Evolutionary conservation across 768 basidiomycete genomes (phyloP), one percentile per base, ranked within the genome.

Genomic region (Boletus rex-veris): DNA sequence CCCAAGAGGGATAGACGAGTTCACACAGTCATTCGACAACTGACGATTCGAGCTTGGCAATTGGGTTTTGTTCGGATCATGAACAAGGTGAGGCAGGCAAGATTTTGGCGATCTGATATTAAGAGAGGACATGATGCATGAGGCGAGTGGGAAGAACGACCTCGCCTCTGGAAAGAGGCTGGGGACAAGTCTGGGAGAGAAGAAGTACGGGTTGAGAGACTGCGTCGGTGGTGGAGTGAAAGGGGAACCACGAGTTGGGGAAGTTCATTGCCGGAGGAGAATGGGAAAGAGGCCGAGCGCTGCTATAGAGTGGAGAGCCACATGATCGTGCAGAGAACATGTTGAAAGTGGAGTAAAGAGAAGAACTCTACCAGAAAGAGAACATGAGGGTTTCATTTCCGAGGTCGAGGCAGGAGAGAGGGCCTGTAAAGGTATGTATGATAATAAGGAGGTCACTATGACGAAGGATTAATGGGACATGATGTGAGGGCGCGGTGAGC

Each of bases 381-480:
- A 63, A 70, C 68, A 71, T 68, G 68, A 70, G 66, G 43, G 60
- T 37, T 72, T 70, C 69, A 70, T 70, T 49, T 70, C 69, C 69
- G 69, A 70, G 60, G 68, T 59, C 48, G 54, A 62, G 64, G 62
- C 50, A 52, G 58, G 55, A 58, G 58, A 58, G 62, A 48, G 56
- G 31, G 33, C 55, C 52, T 18, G 53, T 47, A 53, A 64, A 55
- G 58, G 60, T 47, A 57, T 54, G 58, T 33, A 58, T 54, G 58
- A 57, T 58, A 58, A 57, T 56, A 53, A 50, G 57, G 53, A 56
- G 52, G 64, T 55, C 52, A 60, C 63, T 53, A 65, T 65, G 65
- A 55, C 56, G 50, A 64, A 33, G 48, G 46, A 58, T 38, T 51
- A 47, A 48, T 47, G 52, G 18, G 46, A 40, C 53, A 47, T 50